phyloP scores from a whole-genome alignment of 2,329 filamentous ascomycete species.

The Ophioceras dolichostomum region DNA sequence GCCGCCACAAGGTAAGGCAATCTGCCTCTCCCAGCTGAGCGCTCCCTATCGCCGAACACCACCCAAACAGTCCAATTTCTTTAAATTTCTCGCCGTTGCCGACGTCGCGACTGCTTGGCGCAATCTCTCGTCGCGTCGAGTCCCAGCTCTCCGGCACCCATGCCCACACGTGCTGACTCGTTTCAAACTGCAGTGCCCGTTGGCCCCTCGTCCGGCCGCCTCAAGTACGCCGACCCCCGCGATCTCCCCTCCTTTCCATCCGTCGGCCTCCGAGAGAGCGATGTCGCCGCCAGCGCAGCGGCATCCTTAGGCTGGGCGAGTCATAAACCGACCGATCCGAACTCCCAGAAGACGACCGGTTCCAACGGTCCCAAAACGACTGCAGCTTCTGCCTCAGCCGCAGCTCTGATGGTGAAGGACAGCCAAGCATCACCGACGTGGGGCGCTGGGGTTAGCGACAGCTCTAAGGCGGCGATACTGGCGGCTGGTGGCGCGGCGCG shows the following conservation, averaged over 20 bases:
- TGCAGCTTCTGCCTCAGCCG: constrained; percentile 34
- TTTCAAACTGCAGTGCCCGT: too few relatives aligned
- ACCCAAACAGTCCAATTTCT: too few relatives aligned
- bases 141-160: too few relatives aligned
- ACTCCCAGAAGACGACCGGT: constrained; percentile 39
- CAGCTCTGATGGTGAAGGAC: constrained; percentile 29
- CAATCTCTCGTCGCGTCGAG: too few relatives aligned
- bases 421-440: constrained; percentile 36
- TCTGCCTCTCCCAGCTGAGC: neutral
- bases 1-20: constrained; percentile 2
- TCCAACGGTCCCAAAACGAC: too few relatives aligned
- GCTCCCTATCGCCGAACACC: neutral
- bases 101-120: too few relatives aligned
- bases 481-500: constrained; percentile 25
- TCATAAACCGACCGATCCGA: constrained; percentile 41
- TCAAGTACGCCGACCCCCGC: constrained; percentile 61
- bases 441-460: constrained; percentile 46
- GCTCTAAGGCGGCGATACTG: constrained; percentile 61
- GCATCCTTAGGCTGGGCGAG: constrained; percentile 61
- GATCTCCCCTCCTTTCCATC: constrained; percentile 67
- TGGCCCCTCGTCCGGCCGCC: constrained; percentile 30
- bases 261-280: constrained; percentile 41
- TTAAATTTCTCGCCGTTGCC: too few relatives aligned
- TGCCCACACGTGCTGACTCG: too few relatives aligned
- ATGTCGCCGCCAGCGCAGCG: constrained; percentile 59